Evolutionary conservation across 805 yeast genomes (phyloP).

Genomic region (Kuraishia floccosa): DNA sequence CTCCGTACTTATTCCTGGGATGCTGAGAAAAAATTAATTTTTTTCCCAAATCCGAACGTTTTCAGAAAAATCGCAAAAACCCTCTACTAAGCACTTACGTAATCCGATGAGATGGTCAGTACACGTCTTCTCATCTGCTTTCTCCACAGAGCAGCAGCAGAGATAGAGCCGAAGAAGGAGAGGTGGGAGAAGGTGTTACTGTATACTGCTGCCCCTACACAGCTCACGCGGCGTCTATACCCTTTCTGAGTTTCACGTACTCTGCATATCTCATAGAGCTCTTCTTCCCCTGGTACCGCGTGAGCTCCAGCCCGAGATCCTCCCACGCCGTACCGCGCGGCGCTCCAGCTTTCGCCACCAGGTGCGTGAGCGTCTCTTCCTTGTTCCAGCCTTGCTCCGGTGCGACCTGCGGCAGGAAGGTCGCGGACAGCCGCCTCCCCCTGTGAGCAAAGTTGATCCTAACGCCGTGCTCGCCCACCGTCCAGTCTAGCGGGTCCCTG

Average conservation of each 20-base stretch:
- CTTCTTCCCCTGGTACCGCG: slow-evolving; percentile 47
- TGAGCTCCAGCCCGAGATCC: slow-evolving; percentile 28
- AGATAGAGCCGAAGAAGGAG: no score
- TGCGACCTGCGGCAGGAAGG: slow-evolving; percentile 88
- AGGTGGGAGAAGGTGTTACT: no score
- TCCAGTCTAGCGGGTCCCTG: slow-evolving; percentile 58
- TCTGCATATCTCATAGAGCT: slow-evolving; percentile 27
- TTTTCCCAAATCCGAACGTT: no score
- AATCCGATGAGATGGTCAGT: no score
- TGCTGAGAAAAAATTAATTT: no score
- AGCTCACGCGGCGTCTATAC: no score
- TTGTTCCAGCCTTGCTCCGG: slow-evolving; percentile 78
- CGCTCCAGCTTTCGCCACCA: slow-evolving; percentile 65
- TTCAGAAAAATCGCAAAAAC: no score
- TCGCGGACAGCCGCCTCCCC: slow-evolving; percentile 41
- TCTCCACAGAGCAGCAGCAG: no score
- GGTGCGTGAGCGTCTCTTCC: slow-evolving; percentile 54
- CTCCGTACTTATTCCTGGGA: no score
- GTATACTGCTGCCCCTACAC: neutral
- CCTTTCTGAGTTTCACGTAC: slow-evolving; percentile 15
- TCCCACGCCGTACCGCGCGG: slow-evolving; percentile 13
- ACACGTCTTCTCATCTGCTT: no score
- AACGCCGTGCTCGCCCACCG: slow-evolving; percentile 74
- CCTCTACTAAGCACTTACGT: no score
- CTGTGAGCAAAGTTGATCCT: slow-evolving; percentile 32